phyloP scores from a whole-genome alignment of 108 stramenopile species.

The Cylindrotheca fusiformis region DNA sequence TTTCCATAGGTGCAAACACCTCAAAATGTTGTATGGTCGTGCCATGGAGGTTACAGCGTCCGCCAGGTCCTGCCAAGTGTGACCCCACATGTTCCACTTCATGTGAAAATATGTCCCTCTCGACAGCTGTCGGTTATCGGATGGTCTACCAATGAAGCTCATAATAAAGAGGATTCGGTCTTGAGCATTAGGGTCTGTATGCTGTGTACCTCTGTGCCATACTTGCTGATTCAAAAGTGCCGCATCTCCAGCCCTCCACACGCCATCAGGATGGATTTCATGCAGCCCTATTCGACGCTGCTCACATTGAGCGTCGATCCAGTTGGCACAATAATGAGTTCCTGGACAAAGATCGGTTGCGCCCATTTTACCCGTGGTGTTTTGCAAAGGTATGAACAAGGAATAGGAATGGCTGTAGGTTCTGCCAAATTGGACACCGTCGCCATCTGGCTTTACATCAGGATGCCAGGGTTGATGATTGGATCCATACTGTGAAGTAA shows the following conservation, averaged over 20 bases:
- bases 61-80: constrained; percentile 46
- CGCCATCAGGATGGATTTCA: constrained; percentile 19
- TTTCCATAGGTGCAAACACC: constrained; percentile 48
- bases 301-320: constrained; percentile 30
- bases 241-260: constrained; percentile 50
- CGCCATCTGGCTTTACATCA: constrained; percentile 57
- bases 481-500: constrained; percentile 42
- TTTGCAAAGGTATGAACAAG: constrained; percentile 54
- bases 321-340: constrained; percentile 52
- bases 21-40: constrained; percentile 37
- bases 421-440: constrained; percentile 48
- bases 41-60: constrained; percentile 34
- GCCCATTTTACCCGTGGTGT: constrained; percentile 51
- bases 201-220: constrained; percentile 52
- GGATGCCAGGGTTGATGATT: constrained; percentile 48
- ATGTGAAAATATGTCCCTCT: constrained; percentile 70
- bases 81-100: constrained; percentile 63
- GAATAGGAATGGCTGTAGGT: constrained; percentile 61
- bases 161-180: constrained; percentile 60
- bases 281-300: constrained; percentile 25
- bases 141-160: constrained; percentile 45
- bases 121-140: constrained; percentile 44
- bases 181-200: constrained; percentile 27
- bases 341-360: constrained; percentile 61
- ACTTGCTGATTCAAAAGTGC: constrained; percentile 56